Evolutionary conservation across 495 filamentous ascomycete species (phyloP).

Genomic region (Penicillium arizonense): DNA sequence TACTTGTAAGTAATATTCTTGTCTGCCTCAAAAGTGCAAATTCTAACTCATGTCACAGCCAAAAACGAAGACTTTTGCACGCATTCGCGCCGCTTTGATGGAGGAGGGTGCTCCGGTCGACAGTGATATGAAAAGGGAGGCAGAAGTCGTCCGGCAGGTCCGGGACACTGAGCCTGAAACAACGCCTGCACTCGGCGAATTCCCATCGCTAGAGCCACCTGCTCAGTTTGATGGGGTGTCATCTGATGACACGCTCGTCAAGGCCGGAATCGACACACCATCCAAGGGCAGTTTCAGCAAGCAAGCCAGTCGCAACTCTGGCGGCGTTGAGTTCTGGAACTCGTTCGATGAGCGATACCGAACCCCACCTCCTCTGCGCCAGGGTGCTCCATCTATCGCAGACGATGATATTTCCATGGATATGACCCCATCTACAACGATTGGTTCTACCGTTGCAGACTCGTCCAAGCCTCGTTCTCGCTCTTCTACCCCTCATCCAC

Average conservation of each 20-base stretch:
- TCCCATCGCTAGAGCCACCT: slow-evolving; percentile 47
- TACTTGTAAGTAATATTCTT: slow-evolving; percentile 61
- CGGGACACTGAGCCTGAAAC: slow-evolving; percentile 65
- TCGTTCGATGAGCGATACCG: slow-evolving; percentile 63
- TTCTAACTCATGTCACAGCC: slow-evolving; percentile 50
- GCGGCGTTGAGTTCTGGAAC: slow-evolving; percentile 77
- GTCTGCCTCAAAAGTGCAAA: not conserved
- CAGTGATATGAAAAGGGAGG: slow-evolving; percentile 84
- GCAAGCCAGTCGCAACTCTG: slow-evolving; percentile 67
- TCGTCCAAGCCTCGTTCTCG: slow-evolving; percentile 41
- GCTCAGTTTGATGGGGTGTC: slow-evolving; percentile 44
- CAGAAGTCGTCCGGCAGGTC: slow-evolving; percentile 91
- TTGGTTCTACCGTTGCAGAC: slow-evolving; percentile 28
- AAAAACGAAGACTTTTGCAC: slow-evolving; percentile 92
- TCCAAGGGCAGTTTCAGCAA: slow-evolving; percentile 68
- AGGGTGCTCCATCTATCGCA: slow-evolving; percentile 54
- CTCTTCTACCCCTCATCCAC: slow-evolving; percentile 50
- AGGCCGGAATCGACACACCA: slow-evolving; percentile 43
- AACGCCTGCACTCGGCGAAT: slow-evolving; percentile 33
- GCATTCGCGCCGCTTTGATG: slow-evolving; percentile 82
- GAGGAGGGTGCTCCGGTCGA: slow-evolving; percentile 89
- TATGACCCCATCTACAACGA: slow-evolving; percentile 59
- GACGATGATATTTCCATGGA: slow-evolving; percentile 80
- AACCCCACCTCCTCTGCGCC: slow-evolving; percentile 61
- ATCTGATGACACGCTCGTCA: slow-evolving; percentile 58